A percentile compares a stretch with the other conserved stretches of the same genome.
Evolutionary conservation across 257 asterid genomes (phyloP).

Genomic region (Ballota nigra): DNA sequence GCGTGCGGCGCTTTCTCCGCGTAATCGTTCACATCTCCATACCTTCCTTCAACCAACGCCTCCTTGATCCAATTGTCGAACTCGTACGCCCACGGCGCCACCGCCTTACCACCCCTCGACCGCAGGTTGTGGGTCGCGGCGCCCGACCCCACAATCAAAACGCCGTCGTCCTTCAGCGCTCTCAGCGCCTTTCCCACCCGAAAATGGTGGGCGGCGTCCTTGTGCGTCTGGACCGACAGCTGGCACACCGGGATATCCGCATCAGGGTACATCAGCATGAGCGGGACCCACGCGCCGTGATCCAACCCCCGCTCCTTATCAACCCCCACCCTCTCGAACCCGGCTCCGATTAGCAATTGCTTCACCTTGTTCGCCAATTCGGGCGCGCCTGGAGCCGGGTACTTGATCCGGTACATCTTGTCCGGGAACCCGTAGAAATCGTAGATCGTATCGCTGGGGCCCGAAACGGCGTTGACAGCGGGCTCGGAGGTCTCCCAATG

Average conservation of each 20-base stretch:
- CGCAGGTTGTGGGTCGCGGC: conserved; percentile 53
- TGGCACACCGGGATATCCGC: conserved; percentile 62
- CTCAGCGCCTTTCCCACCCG: conserved; percentile 46
- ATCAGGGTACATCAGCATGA: conserved; percentile 63
- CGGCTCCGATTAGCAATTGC: conserved; percentile 32
- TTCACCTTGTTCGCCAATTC: conserved; percentile 34
- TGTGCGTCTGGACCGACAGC: conserved; percentile 52
- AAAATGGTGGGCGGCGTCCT: conserved; percentile 48
- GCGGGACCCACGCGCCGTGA: no score
- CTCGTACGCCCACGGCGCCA: conserved; percentile 44
- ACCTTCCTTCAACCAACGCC: conserved; percentile 44
- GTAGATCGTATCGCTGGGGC: conserved; percentile 45
- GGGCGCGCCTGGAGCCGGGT: conserved; percentile 55
- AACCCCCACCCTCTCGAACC: conserved; percentile 38
- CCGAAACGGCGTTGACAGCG: conserved; percentile 44
- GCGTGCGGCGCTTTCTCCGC: conserved; percentile 54
- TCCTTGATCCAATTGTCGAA: conserved; percentile 50
- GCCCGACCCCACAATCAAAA: conserved; percentile 45
- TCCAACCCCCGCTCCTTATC: conserved; percentile 55
- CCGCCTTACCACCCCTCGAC: conserved; percentile 23
- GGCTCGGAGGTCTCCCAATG: conserved; percentile 64
- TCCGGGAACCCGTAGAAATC: conserved; percentile 60
- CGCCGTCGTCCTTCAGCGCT: conserved; percentile 47
- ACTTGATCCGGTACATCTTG: conserved; percentile 46
- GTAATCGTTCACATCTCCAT: conserved; percentile 44